Conservation (phyloP, 108 stramenopile genomes). For the Nitzschia inconspicua region DNA sequence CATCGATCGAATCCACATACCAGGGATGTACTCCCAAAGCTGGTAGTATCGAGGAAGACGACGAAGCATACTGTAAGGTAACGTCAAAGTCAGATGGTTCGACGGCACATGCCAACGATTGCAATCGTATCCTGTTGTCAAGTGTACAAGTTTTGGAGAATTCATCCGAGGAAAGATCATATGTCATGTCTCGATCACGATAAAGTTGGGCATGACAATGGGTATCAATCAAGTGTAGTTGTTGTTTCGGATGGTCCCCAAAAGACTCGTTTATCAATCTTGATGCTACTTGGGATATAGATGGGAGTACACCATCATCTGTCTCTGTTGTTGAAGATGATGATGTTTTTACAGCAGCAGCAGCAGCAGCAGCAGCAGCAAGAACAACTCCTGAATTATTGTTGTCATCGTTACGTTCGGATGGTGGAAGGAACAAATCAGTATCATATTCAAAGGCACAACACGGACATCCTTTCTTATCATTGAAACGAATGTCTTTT, state of each 20-base stretch:
- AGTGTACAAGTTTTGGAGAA: background rate
- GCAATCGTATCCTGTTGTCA: slow-evolving; percentile 1
- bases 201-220: slow-evolving; percentile 78
- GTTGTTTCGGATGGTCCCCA: background rate
- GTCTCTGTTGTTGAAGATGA: background rate
- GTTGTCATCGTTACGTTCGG: slow-evolving; percentile 3
- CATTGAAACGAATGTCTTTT: too few species aligned
- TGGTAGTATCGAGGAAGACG: slow-evolving; percentile 29
- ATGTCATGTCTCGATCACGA: slow-evolving; percentile 44
- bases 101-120: slow-evolving; percentile 63
- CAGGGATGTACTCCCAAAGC: slow-evolving; percentile 81
- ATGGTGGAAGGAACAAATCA: slow-evolving; percentile 38
- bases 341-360: background rate
- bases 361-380: background rate
- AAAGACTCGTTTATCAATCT: background rate
- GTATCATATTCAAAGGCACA: slow-evolving; percentile 34
- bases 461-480: slow-evolving; percentile 37
- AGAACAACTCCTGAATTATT: background rate
- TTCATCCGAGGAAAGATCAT: background rate
- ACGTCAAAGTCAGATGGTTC: slow-evolving; percentile 59
- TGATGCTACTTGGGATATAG: too few species aligned
- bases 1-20: slow-evolving; percentile 50
- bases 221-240: slow-evolving; percentile 44
- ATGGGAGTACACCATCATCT: too few species aligned
- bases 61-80: slow-evolving; percentile 55